Base-by-base conservation (phyloP, 345 rosid genomes). In the Kandelia obovata region DNA sequence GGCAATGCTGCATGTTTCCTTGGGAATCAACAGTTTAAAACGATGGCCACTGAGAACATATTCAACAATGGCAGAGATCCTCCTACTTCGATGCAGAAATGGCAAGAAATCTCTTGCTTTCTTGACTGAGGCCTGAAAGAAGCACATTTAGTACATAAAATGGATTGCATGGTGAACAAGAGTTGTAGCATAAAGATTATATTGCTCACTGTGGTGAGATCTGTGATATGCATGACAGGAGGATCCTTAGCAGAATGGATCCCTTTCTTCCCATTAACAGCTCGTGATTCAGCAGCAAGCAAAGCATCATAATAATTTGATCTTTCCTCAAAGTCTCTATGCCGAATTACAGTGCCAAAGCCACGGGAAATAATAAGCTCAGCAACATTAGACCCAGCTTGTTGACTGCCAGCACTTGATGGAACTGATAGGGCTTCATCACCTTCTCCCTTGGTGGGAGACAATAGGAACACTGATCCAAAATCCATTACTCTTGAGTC, bases 21-120 rank as follows among this genome's bases (percentile, higher is more conserved):
- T 96, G 1, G 98, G 96, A 80, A 92, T 85, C 81, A 88, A 79
- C 68, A 96, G 84, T 81, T 92, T 96, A 81, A 85, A 96, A 55
- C 99, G 98, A 77, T 96, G 99, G 72, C 99, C 99, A 31, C 99
- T 96, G 31, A 96, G 86, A 34, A 92, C 99, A 73, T 96, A 92
- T 72, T 96, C 99, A 74, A 96, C 98, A 69, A 89, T 71, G 17
- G 99, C 99, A 76, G 97, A 68, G 34, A 85, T 78, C 80, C 84
- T 89, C 78, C 92, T 81, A 64, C 83, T 84, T 68, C 94, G 82
- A 51, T 81, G 92, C 64, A 96, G 83, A 76, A 87, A 92, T 15
- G 94, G 98, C 81, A 92, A 70, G 85, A 89, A 90, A 74, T 92
- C 99, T 77, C 80, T 89, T 53, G 96, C 92, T 86, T 89, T 96